Evolutionary conservation across 2,329 filamentous ascomycete species (phyloP).

Genomic region (Aureobasidium musti): DNA sequence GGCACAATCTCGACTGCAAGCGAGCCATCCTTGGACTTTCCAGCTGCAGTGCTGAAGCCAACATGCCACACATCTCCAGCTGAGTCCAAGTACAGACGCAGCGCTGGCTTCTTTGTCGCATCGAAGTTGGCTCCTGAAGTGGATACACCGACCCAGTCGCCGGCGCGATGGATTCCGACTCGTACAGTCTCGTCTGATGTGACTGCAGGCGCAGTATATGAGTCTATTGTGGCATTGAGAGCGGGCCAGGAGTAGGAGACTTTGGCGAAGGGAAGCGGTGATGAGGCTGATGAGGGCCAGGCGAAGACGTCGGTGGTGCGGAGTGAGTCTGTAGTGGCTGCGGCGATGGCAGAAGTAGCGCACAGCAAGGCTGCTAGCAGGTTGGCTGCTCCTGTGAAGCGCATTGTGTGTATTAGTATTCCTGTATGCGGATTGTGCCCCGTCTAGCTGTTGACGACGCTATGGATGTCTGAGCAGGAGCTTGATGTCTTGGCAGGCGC

Average conservation of each 20-base stretch:
- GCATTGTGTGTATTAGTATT: neutral
- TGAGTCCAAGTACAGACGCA: constrained; percentile 48
- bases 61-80: constrained; percentile 50
- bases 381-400: neutral
- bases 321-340: constrained; percentile 36
- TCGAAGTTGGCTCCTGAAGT: constrained; percentile 49
- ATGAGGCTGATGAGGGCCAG: constrained; percentile 42
- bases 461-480: neutral
- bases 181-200: constrained; percentile 47
- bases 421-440: neutral
- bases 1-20: constrained; percentile 48
- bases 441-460: neutral
- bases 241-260: constrained; percentile 47
- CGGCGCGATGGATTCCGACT: constrained; percentile 47
- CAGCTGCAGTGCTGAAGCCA: constrained; percentile 45
- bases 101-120: constrained; percentile 47
- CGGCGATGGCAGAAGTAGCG: constrained; percentile 37
- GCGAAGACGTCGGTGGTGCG: constrained; percentile 39
- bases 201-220: constrained; percentile 43
- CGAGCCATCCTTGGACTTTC: constrained; percentile 21
- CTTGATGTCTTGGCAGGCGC: neutral
- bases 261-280: constrained; percentile 47
- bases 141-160: constrained; percentile 49
- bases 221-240: constrained; percentile 45
- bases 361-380: constrained; percentile 23